Base-by-base conservation (phyloP, 73 alveolate genomes). In the Paramecium sonneborni region DNA sequence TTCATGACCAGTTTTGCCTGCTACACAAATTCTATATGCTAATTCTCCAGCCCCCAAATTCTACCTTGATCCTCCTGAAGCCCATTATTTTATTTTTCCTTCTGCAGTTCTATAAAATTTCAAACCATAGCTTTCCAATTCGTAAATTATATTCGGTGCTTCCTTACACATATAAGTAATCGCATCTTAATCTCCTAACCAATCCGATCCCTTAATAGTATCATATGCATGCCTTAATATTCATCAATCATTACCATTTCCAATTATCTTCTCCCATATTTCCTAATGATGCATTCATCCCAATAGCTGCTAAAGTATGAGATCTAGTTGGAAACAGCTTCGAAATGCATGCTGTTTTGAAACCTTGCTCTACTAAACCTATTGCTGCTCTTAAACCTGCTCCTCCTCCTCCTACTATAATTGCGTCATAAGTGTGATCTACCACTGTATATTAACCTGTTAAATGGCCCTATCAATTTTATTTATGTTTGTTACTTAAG, bases 341-440 rank as follows among this genome's bases (percentile, higher is more conserved):
- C 34, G 99, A 85, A 85, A 97, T 82, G 86, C 99, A 97, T 4
- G 99, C 99, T 1, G 99, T 97, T 92, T 97, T 97, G 96, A 96
- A 95, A 20, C 99, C 99, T 26, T 95, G 95, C 69, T 96, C 99
- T 26, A 97, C 98, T 15, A 97, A 95, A 74, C 99, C 99, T 58
- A 96, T 95, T 5, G 99, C 99, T 21, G 99, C 99, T 90, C 99
- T 96, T 34, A 97, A 94, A 24, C 99, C 99, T 67, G 98, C 98
- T 30, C 99, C 99, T 20, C 99, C 99, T 23, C 97, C 99, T 57
- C 99, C 99, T 41, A 96, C 98, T 28, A 96, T 98, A 30, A 96
- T 92, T 34, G 99, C 99, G 67, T 96, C 99, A 72, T 96, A 96
- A 37, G 99, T 96, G 93, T 96, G 99, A 84, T 96, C 99, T 55